Conservation (phyloP, 306 rosid genomes). For the Quercus mongolica region DNA sequence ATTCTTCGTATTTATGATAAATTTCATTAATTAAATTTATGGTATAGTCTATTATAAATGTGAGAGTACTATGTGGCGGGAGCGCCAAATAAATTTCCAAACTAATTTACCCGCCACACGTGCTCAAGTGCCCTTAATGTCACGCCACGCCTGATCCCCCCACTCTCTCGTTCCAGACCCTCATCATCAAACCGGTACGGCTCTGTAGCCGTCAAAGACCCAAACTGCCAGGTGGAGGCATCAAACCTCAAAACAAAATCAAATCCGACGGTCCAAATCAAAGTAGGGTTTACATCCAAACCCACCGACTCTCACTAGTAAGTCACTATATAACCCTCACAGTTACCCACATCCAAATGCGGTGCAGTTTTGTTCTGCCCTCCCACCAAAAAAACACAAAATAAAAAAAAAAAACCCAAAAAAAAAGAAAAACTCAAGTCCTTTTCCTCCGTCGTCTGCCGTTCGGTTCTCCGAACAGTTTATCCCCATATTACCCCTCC, state of each 20-base stretch:
- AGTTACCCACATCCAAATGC: constrained; percentile 28
- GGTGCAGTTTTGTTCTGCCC: constrained; percentile 78
- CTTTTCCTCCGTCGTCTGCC: background rate
- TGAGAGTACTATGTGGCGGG: too few species aligned
- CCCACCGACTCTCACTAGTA: background rate
- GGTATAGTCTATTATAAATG: too few species aligned
- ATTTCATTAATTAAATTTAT: too few species aligned
- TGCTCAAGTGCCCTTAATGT: too few species aligned
- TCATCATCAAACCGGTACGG: background rate
- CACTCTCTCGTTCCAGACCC: background rate
- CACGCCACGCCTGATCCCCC: too few species aligned
- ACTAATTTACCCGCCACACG: too few species aligned
- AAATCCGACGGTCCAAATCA: constrained; percentile 20
- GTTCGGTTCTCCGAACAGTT: constrained; percentile 40
- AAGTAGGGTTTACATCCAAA: constrained; percentile 36
- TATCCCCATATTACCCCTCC: constrained; percentile 25
- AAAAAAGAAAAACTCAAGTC: constrained; percentile 11
- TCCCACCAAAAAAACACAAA: constrained; percentile 24
- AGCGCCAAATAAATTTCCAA: too few species aligned
- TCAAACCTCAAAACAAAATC: background rate
- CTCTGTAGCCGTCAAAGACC: background rate
- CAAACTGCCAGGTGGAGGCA: constrained; percentile 5
- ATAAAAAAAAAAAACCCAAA: constrained; percentile 16
- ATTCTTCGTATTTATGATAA: too few species aligned
- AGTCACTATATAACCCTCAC: constrained; percentile 26